Evolutionary conservation across 495 filamentous ascomycete species (phyloP), one percentile per base, ranked within the genome.

Genomic region (Hypoxylon perforatum): DNA sequence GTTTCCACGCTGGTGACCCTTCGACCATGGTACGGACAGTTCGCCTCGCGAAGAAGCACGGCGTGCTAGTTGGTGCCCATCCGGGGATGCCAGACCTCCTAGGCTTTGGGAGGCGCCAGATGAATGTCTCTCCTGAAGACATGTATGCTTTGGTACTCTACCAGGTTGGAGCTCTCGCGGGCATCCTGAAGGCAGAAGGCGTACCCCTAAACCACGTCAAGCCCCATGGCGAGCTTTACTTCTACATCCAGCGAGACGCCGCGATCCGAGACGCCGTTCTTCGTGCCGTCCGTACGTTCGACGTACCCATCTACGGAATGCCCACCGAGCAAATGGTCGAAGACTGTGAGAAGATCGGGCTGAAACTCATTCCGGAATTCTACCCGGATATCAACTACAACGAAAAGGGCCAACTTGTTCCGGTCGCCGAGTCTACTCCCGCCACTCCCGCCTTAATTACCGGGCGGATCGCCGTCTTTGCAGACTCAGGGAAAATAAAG

Each of bases 51-150:
- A 89, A 87, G 71, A 60, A 77, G 39, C 83, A 86, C 63, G 74
- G 76, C 52, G 78, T 89, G 35, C 74, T 72, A 21, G 75, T 86
- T 21, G 87, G 86, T 1, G 87, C 87, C 0, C 87, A 90, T 57
- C 87, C 87, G 1, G 87, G 86, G 2, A 74, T 89, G 3, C 87
- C 81, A 38, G 87, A 88, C 61, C 74, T 90, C 14, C 83, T 86
- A 71, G 87, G 87, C 6, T 90, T 90, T 63, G 87, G 87, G 1
- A 72, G 87, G 18, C 80, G 87, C 4, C 79, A 83, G 49, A 87
- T 88, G 73, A 81, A 83, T 54, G 71, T 88, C 9, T 68, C 67
- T 0, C 77, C 84, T 1, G 84, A 86, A 17, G 87, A 89, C 48
- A 75, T 85, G 53, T 86, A 82, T 2, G 87, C 86, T 0, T 78